Percentiles rank a stretch among this genome's conserved stretches.
phyloP scores from a whole-genome alignment of 1,139 yeast genomes.

The Lodderomyces metapsilosis region DNA sequence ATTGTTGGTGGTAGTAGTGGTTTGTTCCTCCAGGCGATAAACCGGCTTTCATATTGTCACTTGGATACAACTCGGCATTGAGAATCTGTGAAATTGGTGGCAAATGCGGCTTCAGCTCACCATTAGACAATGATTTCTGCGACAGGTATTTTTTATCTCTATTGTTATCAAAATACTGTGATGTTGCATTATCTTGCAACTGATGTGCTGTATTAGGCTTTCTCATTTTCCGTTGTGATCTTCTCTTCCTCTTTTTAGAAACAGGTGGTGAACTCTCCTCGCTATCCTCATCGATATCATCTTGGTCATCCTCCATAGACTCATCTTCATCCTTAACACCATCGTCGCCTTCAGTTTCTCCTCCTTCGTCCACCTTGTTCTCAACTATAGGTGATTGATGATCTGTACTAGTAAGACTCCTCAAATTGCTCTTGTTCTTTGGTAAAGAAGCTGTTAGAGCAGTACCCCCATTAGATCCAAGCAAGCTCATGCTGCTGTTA shows the following conservation, averaged over 20 bases:
- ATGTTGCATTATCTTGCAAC: not conserved
- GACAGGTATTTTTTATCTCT: not conserved
- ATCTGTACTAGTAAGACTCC: slow-evolving; percentile 3
- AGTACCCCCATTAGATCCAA: not conserved
- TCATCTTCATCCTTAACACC: slow-evolving; percentile 10
- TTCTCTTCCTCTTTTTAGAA: not conserved
- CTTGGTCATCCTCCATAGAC: slow-evolving; percentile 8
- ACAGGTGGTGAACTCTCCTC: not conserved
- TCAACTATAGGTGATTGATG: slow-evolving; percentile 5
- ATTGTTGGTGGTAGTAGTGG: not conserved
- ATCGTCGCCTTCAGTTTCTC: slow-evolving; percentile 5
- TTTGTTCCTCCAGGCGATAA: too few relatives aligned
- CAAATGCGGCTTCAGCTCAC: slow-evolving; percentile 9
- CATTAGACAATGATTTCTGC: too few relatives aligned
- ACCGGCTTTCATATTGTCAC: not conserved
- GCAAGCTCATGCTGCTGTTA: not conserved
- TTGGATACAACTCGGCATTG: slow-evolving; percentile 5
- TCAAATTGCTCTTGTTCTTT: slow-evolving; percentile 3
- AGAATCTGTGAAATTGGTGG: slow-evolving; percentile 15
- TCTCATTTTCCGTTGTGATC: not conserved
- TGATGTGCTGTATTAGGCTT: not conserved
- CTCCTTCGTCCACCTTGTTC: slow-evolving; percentile 1
- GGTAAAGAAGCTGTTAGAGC: not conserved
- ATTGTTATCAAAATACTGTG: slow-evolving; percentile 5
- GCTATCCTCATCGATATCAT: too few relatives aligned